Base-by-base conservation (phyloP, 1,284 basidiomycete genomes). In the Cryptococcus depauperatus region DNA sequence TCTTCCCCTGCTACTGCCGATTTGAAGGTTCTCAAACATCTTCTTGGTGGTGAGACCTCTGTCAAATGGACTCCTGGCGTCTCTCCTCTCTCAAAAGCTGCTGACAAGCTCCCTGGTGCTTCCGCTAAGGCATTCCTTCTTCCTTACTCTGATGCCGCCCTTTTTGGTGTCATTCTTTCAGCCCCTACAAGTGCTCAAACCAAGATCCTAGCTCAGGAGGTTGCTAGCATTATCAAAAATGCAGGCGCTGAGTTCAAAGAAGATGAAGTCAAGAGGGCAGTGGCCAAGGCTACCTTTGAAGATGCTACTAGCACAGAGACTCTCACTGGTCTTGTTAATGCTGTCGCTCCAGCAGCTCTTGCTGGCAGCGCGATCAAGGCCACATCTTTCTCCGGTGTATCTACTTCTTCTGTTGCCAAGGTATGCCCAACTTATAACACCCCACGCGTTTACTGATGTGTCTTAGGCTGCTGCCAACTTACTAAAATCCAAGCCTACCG, bases 141-240 rank as follows among this genome's bases (percentile, higher is more conserved):
- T 13, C 81, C 84, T 16, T 96, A 95, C 75, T 87, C 88, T 19
- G 91, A 95, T 66, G 88, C 87, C 3, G 76, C 84, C 16, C 77
- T 96, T 46, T 81, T 92, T 55, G 88, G 87, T 52, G 70, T 92
- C 48, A 71, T 88, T 47, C 74, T 93, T 40, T 55, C 64, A 35
- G 68, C 68, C 22, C 65, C 65, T 35, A 70, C 67, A 26, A 56
- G 52, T 45, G 59, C 63, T 46, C 66, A 52, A 40, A 62, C 68
- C 51, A 64, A 74, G 44, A 77, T 77, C 27, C 62, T 79, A 6
- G 76, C 75, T 34, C 74, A 73, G 42, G 82, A 88, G 32, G 80
- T 78, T 58, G 76, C 78, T 42, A 79, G 80, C 35, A 79, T 79
- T 22, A 78, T 81, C 68, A 76, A 76, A 47, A 81, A 79, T 30